phyloP scores from a whole-genome alignment of 2,329 filamentous ascomycete genomes.

The Cladosporium sp. region DNA sequence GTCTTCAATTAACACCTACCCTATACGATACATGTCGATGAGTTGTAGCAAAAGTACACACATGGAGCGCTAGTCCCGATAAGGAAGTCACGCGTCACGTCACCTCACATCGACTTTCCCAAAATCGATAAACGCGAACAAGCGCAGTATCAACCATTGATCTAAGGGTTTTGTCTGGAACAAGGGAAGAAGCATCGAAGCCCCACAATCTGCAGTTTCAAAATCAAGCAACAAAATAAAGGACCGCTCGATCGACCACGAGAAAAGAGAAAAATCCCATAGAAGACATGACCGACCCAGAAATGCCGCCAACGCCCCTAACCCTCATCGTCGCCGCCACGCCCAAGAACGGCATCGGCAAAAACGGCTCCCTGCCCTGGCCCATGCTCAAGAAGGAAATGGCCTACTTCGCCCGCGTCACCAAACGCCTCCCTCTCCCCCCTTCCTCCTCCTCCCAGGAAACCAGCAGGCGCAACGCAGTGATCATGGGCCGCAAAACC shows the following conservation, averaged over 20 bases:
- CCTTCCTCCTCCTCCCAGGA: background rate
- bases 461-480: conserved; percentile 46
- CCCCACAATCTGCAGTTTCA: too few species aligned
- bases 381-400: conserved; percentile 83
- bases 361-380: conserved; percentile 76
- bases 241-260: background rate
- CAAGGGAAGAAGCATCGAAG: too few species aligned
- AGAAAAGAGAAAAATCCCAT: background rate
- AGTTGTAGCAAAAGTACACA: background rate
- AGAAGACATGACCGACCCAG: background rate
- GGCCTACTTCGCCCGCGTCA: conserved; percentile 89
- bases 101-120: too few species aligned
- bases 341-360: conserved; percentile 79
- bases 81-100: background rate
- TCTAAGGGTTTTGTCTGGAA: too few species aligned
- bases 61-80: background rate
- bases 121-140: too few species aligned
- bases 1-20: background rate
- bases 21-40: background rate
- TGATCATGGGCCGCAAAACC: conserved; percentile 97
- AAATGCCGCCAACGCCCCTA: conserved; percentile 35
- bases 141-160: too few species aligned
- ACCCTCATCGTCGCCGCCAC: conserved; percentile 95
- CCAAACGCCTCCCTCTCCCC: conserved; percentile 55
- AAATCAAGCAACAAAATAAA: background rate